A percentile compares a stretch with the other conserved stretches of the same genome.
phyloP scores from a whole-genome alignment of 805 yeast genomes.

The Saturnispora sekii region DNA sequence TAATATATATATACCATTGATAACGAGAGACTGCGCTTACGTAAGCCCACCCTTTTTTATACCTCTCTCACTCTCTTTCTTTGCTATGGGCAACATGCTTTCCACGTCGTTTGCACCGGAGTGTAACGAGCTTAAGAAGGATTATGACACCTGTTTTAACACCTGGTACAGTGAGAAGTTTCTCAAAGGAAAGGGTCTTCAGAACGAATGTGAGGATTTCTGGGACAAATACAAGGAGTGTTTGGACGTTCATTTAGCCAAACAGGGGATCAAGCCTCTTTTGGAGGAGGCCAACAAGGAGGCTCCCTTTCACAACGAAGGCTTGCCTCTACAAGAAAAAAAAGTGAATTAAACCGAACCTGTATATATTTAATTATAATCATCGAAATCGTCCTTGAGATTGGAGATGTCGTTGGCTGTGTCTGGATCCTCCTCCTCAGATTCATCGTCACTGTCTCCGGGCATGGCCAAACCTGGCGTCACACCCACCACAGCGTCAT shows the following conservation, averaged over 20 bases:
- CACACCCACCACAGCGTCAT: slow-evolving; percentile 47
- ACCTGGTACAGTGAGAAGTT: slow-evolving; percentile 91
- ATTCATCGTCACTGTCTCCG: slow-evolving; percentile 47
- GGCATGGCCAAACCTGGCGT: slow-evolving; percentile 87
- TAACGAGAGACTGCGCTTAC: not conserved
- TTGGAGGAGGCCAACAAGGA: slow-evolving; percentile 83
- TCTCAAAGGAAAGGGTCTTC: slow-evolving; percentile 46
- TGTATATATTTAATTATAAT: slow-evolving; percentile 16
- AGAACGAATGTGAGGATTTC: slow-evolving; percentile 83
- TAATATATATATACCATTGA: too few species aligned
- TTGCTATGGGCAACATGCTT: slow-evolving; percentile 56
- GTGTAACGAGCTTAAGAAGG: slow-evolving; percentile 77
- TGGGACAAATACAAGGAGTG: slow-evolving; percentile 90
- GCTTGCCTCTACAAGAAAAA: slow-evolving; percentile 26
- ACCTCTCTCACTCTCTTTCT: not conserved
- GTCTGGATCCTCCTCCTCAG: slow-evolving; percentile 15
- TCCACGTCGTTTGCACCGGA: slow-evolving; percentile 94
- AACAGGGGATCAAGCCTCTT: slow-evolving; percentile 71
- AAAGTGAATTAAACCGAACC: not conserved
- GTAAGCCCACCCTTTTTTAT: not conserved
- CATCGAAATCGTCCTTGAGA: slow-evolving; percentile 25
- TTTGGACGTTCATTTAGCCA: slow-evolving; percentile 58
- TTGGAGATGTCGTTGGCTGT: not conserved
- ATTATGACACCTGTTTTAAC: slow-evolving; percentile 89
- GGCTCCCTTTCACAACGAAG: slow-evolving; percentile 76